Conservation (phyloP, 768 basidiomycete species). For the Lyophyllum atratum region DNA sequence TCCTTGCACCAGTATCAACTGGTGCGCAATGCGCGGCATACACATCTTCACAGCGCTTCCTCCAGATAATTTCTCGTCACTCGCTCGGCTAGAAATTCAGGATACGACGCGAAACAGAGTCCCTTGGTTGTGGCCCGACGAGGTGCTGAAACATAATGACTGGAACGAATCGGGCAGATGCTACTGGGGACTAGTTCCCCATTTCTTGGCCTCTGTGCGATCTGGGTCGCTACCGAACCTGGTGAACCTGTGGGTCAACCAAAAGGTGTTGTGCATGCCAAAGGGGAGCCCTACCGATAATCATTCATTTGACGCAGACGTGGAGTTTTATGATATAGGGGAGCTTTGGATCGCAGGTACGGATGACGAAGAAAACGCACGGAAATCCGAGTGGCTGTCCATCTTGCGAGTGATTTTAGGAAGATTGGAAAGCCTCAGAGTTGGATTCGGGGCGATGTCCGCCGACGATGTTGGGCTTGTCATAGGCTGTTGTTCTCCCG, state of each 20-base stretch:
- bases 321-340: slow-evolving; percentile 8
- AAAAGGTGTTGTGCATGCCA: slow-evolving; percentile 13
- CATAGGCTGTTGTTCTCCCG: slow-evolving; percentile 8
- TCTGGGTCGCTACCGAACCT: slow-evolving; percentile 12
- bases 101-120: slow-evolving; percentile 8
- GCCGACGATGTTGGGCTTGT: slow-evolving; percentile 6
- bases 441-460: slow-evolving; percentile 14
- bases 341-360: slow-evolving; percentile 9
- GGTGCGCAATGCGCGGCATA: slow-evolving; percentile 6
- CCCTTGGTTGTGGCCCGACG: slow-evolving; percentile 17
- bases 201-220: slow-evolving; percentile 12
- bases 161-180: slow-evolving; percentile 9
- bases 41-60: slow-evolving; percentile 10
- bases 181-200: slow-evolving; percentile 20
- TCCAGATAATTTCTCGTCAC: slow-evolving; percentile 6
- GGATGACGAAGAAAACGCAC: not conserved
- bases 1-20: not conserved
- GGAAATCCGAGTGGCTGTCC: slow-evolving; percentile 11
- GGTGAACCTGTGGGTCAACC: slow-evolving; percentile 21
- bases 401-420: slow-evolving; percentile 5
- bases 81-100: slow-evolving; percentile 17
- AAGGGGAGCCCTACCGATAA: not conserved
- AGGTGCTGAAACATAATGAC: not conserved
- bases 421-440: slow-evolving; percentile 17
- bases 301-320: not conserved